Evolutionary conservation across 2,329 filamentous ascomycete genomes (phyloP), one percentile per base, ranked within the genome.

Genomic region (Neocucurbitaria cava): DNA sequence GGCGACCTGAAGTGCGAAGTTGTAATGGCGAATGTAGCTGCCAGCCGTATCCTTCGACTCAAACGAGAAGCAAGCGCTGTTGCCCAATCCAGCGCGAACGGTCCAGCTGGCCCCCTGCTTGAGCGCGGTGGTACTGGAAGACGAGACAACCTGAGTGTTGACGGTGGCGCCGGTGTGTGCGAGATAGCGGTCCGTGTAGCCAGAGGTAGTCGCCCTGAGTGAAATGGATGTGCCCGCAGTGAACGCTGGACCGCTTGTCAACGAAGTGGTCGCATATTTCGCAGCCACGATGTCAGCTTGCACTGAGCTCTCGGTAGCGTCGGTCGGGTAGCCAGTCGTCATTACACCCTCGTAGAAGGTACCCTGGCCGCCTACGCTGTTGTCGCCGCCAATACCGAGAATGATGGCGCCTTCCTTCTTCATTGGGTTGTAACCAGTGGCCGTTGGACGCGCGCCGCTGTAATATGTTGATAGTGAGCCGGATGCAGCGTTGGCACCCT

Each of bases 341-440:
- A 89, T 86, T 21, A 83, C 85, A 21, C 86, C 86, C 72, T 89
- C 86, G 70, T 88, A 86, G 65, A 86, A 87, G 0, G 85, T 88
- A 23, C 86, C 86, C 65, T 87, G 83, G 0, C 79, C 86, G 42
- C 82, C 64, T 61, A 77, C 75, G 65, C 83, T 86, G 74, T 87
- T 89, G 62, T 89, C 87, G 7, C 87, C 87, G n/a, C 87, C 87
- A 49, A 88, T 87, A n/a, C 87, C 86, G n/a, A 89, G 83, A 53
- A 89, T 81, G 40, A 89, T 86, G 51, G 86, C 82, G 11, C 86
- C 86, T 65, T 89, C 86, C 60, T 88, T 87, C 59, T 64, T 77
- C 87, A 89, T 89, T 0, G 77, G 74, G 67, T 86, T 83, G 73
- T 88, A 88, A 9, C 84, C 85, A 13, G 67, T 58, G 1, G 52